These are phyloP conservation scores for Calycina marina DNA, from an alignment of 2,329 filamentous ascomycete species.

Conservation along the genomic window DNA sequence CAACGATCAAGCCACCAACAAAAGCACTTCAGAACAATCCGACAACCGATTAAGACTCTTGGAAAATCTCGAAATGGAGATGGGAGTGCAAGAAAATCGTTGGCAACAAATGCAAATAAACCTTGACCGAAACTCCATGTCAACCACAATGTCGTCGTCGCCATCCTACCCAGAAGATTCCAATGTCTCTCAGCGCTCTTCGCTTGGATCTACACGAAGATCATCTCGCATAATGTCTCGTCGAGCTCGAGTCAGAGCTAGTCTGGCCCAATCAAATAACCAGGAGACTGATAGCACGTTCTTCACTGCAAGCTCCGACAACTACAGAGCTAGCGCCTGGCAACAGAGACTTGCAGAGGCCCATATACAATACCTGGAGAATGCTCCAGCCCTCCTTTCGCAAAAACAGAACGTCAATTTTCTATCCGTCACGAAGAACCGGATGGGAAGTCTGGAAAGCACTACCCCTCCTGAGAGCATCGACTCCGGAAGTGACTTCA, in stretches of 20 bases:
- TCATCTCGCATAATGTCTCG: slow-evolving; percentile 27
- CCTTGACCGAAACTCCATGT: slow-evolving; percentile 25
- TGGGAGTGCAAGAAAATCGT: slow-evolving; percentile 42
- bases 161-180: slow-evolving; percentile 7
- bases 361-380: slow-evolving; percentile 30
- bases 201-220: slow-evolving; percentile 22
- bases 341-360: slow-evolving; percentile 31
- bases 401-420: slow-evolving; percentile 27
- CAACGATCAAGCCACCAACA: slow-evolving; percentile 1
- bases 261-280: slow-evolving; percentile 18
- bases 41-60: slow-evolving; percentile 27
- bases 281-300: slow-evolving; percentile 16
- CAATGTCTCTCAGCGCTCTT: slow-evolving; percentile 10
- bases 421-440: slow-evolving; percentile 25
- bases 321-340: slow-evolving; percentile 26
- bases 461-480: slow-evolving; percentile 40
- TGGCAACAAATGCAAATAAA: slow-evolving; percentile 44
- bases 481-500: slow-evolving; percentile 26
- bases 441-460: slow-evolving; percentile 27
- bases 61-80: slow-evolving; percentile 45
- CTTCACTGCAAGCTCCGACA: slow-evolving; percentile 22
- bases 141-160: slow-evolving; percentile 12
- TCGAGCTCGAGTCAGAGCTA: slow-evolving; percentile 25
- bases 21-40: slow-evolving; percentile 4
- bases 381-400: slow-evolving; percentile 25